These are phyloP conservation scores for Nemania bipapillata DNA, from an alignment of 2,329 filamentous ascomycete species.

Conservation along the genomic window DNA sequence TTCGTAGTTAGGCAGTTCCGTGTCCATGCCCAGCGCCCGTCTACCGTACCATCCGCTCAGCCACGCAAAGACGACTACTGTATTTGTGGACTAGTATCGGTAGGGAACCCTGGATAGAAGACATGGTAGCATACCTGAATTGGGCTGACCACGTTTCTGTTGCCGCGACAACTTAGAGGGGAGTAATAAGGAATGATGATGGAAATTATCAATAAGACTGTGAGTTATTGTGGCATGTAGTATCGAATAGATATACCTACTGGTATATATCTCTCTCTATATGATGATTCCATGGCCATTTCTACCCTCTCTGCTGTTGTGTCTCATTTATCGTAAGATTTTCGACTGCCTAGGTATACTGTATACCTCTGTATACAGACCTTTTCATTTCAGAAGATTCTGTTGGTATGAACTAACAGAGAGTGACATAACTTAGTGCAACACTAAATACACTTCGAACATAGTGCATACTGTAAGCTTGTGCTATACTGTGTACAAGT, in stretches of 20 bases:
- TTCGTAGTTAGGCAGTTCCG: conserved; percentile 2
- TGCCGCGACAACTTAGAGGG: conserved; percentile 28
- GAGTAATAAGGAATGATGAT: background rate
- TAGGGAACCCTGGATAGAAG: background rate
- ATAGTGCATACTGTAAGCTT: too few relatives aligned
- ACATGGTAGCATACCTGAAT: conserved; percentile 2
- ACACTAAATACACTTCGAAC: background rate
- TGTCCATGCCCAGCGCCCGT: conserved; percentile 11
- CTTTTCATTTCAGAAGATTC: too few relatives aligned
- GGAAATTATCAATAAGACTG: too few relatives aligned
- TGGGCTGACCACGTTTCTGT: conserved; percentile 15
- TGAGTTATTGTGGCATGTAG: too few relatives aligned
- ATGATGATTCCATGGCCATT: too few relatives aligned
- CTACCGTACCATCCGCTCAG: background rate
- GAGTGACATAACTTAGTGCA: background rate
- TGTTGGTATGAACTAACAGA: background rate
- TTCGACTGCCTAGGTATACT: too few relatives aligned
- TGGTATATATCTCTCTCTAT: too few relatives aligned
- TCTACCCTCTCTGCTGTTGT: too few relatives aligned
- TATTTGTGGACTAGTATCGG: background rate
- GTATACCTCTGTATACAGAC: too few relatives aligned
- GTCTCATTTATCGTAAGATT: too few relatives aligned
- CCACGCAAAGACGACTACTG: background rate
- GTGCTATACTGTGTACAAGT: conserved; percentile 12
- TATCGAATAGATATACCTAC: too few relatives aligned